These are phyloP conservation scores for Geotrichum klebahnii DNA, from an alignment of 1,139 yeast species.

Conservation along the genomic window DNA sequence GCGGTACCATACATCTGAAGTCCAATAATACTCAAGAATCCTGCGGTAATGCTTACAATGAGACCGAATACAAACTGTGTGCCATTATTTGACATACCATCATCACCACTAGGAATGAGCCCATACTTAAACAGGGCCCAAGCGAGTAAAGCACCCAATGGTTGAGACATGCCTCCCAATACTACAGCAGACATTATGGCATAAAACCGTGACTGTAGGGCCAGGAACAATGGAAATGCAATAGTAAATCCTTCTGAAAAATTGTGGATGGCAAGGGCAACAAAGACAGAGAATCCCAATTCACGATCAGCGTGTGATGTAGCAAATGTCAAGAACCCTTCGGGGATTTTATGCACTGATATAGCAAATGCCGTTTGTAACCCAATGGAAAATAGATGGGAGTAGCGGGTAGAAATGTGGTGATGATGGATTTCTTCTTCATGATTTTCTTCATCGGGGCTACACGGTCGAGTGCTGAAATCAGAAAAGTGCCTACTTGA, in stretches of 20 bases:
- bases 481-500: too few species aligned
- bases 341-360: slow-evolving; percentile 87
- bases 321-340: slow-evolving; percentile 83
- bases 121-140: slow-evolving; percentile 50
- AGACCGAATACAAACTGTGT: slow-evolving; percentile 48
- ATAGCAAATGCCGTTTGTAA: slow-evolving; percentile 86
- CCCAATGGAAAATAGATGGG: slow-evolving; percentile 77
- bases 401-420: slow-evolving; percentile 70
- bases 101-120: slow-evolving; percentile 37
- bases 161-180: slow-evolving; percentile 82
- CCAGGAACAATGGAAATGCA: slow-evolving; percentile 83
- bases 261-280: slow-evolving; percentile 83
- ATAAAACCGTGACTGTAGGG: slow-evolving; percentile 55
- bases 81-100: slow-evolving; percentile 27
- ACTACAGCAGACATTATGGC: slow-evolving; percentile 64
- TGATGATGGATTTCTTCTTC: slow-evolving; percentile 58
- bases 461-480: background rate
- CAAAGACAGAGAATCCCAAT: slow-evolving; percentile 73
- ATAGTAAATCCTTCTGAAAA: slow-evolving; percentile 94
- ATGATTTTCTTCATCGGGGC: slow-evolving; percentile 8
- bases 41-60: slow-evolving; percentile 71
- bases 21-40: slow-evolving; percentile 75
- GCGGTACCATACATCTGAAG: slow-evolving; percentile 83
- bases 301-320: slow-evolving; percentile 70
- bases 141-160: slow-evolving; percentile 80